phyloP scores from a whole-genome alignment of 2,329 filamentous ascomycete species.

The Botryotinia convoluta region DNA sequence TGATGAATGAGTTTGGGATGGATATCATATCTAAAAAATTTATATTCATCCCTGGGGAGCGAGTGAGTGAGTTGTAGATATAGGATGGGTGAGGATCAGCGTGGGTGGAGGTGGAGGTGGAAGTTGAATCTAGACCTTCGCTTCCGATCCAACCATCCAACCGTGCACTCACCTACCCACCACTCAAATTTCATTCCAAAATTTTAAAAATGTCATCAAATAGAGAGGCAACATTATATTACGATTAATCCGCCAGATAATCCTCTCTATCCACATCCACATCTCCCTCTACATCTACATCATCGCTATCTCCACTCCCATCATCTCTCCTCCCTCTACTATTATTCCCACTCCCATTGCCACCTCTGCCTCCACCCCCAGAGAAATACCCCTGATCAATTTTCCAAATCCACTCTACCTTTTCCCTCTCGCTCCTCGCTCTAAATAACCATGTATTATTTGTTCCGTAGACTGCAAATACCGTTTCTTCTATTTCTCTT shows the following conservation, averaged over 20 bases:
- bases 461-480: slow-evolving; percentile 92
- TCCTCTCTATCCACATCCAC: slow-evolving; percentile 10
- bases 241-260: slow-evolving; percentile 8
- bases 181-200: no score
- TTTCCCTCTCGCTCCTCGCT: slow-evolving; percentile 82
- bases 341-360: neutral
- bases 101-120: no score
- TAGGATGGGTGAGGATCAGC: neutral
- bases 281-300: neutral
- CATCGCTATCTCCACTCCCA: neutral
- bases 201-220: neutral
- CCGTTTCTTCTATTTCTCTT: slow-evolving; percentile 41
- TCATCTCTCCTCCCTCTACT: neutral
- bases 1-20: neutral
- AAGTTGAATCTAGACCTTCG: no score
- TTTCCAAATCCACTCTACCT: slow-evolving; percentile 94
- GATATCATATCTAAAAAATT: no score
- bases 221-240: neutral
- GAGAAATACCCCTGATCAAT: slow-evolving; percentile 67
- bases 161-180: no score
- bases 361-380: slow-evolving; percentile 25
- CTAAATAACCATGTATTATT: slow-evolving; percentile 96
- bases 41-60: neutral
- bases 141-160: no score
- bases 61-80: neutral